Percentiles rank a stretch among this genome's conserved stretches.
Conservation (phyloP, 352 stramenopile genomes). For the Globisporangium barbulae region DNA sequence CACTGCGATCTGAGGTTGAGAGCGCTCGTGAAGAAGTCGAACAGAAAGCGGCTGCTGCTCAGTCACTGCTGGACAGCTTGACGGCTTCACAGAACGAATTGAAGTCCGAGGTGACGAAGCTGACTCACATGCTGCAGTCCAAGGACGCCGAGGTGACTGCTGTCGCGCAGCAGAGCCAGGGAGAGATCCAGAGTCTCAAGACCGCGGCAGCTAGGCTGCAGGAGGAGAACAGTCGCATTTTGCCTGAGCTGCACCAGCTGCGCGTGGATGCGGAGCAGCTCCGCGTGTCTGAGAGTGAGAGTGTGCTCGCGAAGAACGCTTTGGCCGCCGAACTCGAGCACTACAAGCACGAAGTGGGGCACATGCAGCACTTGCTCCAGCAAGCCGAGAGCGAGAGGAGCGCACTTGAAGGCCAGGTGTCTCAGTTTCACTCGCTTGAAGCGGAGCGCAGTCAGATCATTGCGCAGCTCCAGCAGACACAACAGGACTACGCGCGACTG, state of each 20-base stretch:
- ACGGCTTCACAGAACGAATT: conserved; percentile 10
- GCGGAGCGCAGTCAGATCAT: conserved; percentile 43
- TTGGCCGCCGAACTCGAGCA: conserved; percentile 27
- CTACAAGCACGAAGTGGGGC: conserved; percentile 27
- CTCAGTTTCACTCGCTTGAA: conserved; percentile 33
- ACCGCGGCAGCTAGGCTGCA: conserved; percentile 5
- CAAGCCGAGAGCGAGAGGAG: conserved; percentile 40
- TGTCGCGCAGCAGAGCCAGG: conserved; percentile 3
- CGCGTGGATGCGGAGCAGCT: conserved; percentile 25
- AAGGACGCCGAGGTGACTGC: conserved; percentile 14
- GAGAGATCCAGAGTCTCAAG: conserved; percentile 13
- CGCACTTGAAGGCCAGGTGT: conserved; percentile 30
- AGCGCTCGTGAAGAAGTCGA: conserved; percentile 19
- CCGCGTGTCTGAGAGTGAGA: conserved; percentile 16
- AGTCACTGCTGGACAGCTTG: conserved; percentile 13
- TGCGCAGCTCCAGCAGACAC: conserved; percentile 39
- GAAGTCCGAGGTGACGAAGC: conserved; percentile 10
- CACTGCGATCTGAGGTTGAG: conserved; percentile 44
- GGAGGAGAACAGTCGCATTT: conserved; percentile 30
- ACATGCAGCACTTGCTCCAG: conserved; percentile 33
- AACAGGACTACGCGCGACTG: conserved; percentile 39
- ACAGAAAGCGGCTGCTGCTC: conserved; percentile 10
- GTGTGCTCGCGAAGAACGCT: conserved; percentile 15
- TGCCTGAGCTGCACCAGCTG: conserved; percentile 32
- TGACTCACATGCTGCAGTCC: conserved; percentile 1